Base-by-base conservation (phyloP, 2,329 filamentous ascomycete species). In the Aspergillus neoniger region DNA sequence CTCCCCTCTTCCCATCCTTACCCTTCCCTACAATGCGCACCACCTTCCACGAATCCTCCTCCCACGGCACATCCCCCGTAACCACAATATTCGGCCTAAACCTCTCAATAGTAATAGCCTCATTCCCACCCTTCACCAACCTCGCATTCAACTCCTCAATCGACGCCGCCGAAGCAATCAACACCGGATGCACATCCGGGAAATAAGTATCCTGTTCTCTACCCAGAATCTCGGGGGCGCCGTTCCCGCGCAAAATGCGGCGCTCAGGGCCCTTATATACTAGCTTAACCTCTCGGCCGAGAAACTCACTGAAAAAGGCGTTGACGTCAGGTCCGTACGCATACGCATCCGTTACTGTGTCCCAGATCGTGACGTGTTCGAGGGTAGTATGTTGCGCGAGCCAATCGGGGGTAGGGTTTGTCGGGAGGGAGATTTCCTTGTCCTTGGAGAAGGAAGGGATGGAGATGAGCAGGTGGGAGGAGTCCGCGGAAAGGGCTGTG, bases 21-120 rank as follows among this genome's bases (percentile, higher is more conserved):
- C 7, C 25, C 15, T 41, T 28, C 17, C 14, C 32, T 15, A 14
- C 12, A 44, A 76, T 69, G 9, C 81, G 77, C 0, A 88, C 74
- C 3, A 80, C 79, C 74, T 87, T 88, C 86, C 86, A 89, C 15
- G 79, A 78, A 70, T 89, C 86, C 69, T 89, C 87, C 39, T 80
- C 79, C 86, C 86, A 89, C 0, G 86, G 81, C 56, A 77, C 74
- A 41, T 77, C 74, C 1, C 86, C 86, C 14, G 77, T 75, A 47
- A 89, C 80, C 21, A 89, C 79, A 58, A 89, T 85, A 70, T 89
- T 89, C 1, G 86, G 85, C 17, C 87, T 76, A 70, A 89, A 89
- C 2, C 86, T 81, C 69, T 88, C 86, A 59, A 88, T 83, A 0
- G 79, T 83, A 36, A 87, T 80, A n/a, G 78, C 74, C 4, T 80